These are phyloP conservation scores for Ambrosia trifida DNA, from an alignment of 129 eudicot species.

Conservation along the genomic window DNA sequence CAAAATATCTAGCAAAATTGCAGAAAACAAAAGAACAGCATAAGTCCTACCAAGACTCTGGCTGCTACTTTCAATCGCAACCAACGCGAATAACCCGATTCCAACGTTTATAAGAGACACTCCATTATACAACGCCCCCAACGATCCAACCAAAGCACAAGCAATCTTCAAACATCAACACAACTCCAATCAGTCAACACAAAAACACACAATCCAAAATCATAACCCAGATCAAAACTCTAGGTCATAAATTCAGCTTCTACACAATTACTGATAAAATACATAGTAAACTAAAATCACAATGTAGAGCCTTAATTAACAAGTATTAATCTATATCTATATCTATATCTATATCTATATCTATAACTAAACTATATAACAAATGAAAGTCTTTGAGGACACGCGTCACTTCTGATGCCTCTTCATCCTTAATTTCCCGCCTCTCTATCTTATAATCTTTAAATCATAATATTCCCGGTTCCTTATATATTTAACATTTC, in stretches of 20 bases:
- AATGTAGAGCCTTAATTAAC: conserved; percentile 13
- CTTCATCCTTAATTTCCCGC: too few species aligned
- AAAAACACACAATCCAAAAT: neutral
- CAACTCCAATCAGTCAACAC: conserved; percentile 16
- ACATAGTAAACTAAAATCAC: neutral
- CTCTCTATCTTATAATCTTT: too few species aligned
- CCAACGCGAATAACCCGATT: conserved; percentile 75
- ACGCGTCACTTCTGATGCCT: too few species aligned
- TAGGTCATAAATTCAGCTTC: conserved; percentile 1
- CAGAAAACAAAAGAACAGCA: conserved; percentile 70
- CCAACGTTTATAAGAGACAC: conserved; percentile 66
- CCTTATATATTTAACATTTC: too few species aligned
- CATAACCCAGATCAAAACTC: conserved; percentile 16
- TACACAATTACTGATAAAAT: conserved; percentile 9
- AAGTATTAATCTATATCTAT: neutral
- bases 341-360: too few species aligned
- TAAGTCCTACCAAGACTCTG: conserved; percentile 93
- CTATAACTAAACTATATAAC: too few species aligned
- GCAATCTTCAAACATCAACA: conserved; percentile 64
- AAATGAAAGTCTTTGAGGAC: too few species aligned
- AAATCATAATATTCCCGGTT: too few species aligned
- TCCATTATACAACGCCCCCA: conserved; percentile 82
- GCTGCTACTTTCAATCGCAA: conserved; percentile 96
- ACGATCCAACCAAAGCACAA: conserved; percentile 87
- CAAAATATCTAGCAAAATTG: conserved; percentile 63